These are phyloP conservation scores for Trichosporon coremiiforme DNA, from an alignment of 1,284 basidiomycete genomes.

Conservation along the genomic window DNA sequence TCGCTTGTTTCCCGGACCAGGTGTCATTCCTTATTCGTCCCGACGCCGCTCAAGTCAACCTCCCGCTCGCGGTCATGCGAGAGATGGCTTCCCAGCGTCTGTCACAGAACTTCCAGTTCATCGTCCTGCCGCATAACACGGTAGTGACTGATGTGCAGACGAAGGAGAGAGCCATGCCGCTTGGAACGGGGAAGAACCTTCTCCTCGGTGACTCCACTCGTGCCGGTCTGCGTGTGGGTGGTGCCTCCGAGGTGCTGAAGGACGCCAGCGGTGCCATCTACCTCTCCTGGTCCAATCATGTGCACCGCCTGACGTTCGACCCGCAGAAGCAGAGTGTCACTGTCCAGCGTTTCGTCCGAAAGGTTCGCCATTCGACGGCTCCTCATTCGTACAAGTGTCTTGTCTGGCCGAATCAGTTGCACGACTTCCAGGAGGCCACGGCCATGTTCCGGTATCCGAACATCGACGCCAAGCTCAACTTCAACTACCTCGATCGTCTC, in stretches of 20 bases:
- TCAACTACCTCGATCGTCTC: slow-evolving; percentile 59
- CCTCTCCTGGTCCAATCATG: slow-evolving; percentile 91
- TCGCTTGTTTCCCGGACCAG: slow-evolving; percentile 55
- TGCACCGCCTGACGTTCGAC: slow-evolving; percentile 84
- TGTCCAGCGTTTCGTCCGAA: slow-evolving; percentile 81
- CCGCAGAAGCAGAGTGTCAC: slow-evolving; percentile 78
- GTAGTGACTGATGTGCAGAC: slow-evolving; percentile 31
- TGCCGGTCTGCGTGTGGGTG: slow-evolving; percentile 60
- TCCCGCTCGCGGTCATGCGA: slow-evolving; percentile 81
- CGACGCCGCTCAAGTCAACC: slow-evolving; percentile 59
- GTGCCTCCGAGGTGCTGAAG: slow-evolving; percentile 72
- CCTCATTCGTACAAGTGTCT: slow-evolving; percentile 81
- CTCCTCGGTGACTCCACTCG: slow-evolving; percentile 62
- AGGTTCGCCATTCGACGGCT: slow-evolving; percentile 64
- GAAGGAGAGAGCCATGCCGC: not conserved
- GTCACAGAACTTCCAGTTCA: slow-evolving; percentile 89
- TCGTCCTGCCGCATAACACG: slow-evolving; percentile 60
- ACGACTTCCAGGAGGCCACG: slow-evolving; percentile 79
- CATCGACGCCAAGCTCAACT: slow-evolving; percentile 50
- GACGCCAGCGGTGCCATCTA: slow-evolving; percentile 74
- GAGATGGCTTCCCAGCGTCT: slow-evolving; percentile 92
- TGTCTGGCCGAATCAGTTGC: slow-evolving; percentile 88
- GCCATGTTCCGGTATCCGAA: slow-evolving; percentile 74
- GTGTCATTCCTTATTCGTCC: slow-evolving; percentile 66
- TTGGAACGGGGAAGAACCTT: slow-evolving; percentile 62